A percentile compares a stretch with the other conserved stretches of the same genome.
Conservation (phyloP, 345 rosid genomes). For the Linum tenue region DNA sequence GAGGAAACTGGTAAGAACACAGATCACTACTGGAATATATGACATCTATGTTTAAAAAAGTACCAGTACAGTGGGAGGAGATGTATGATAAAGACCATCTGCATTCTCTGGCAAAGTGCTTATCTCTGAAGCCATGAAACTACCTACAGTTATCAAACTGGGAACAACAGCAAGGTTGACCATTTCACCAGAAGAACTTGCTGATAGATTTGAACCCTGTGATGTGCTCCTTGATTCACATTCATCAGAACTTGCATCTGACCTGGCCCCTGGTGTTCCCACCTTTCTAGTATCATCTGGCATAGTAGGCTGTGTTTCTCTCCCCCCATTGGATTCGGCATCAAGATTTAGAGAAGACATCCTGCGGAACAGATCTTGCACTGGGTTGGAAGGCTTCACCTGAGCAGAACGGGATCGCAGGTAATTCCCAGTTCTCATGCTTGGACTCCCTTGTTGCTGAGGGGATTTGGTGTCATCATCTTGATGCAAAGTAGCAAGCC, state of each 20-base stretch:
- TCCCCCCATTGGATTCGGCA: conserved; percentile 17
- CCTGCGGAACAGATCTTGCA: conserved; percentile 32
- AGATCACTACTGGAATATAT: neutral
- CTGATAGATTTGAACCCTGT: conserved; percentile 25
- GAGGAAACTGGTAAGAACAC: neutral
- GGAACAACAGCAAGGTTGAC: conserved; percentile 16
- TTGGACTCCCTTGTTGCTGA: conserved; percentile 30
- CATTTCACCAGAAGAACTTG: conserved; percentile 26
- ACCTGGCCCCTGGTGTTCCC: conserved; percentile 17
- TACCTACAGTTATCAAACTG: conserved; percentile 19
- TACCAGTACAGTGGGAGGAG: conserved; percentile 58
- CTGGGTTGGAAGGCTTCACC: conserved; percentile 35
- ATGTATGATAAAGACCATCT: conserved; percentile 26
- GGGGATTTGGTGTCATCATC: conserved; percentile 33
- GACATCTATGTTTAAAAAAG: neutral
- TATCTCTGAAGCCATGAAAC: conserved; percentile 21
- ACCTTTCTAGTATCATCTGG: conserved; percentile 16
- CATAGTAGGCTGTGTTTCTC: conserved; percentile 12
- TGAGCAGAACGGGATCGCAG: conserved; percentile 33
- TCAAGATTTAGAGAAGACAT: conserved; percentile 26
- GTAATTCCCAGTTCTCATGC: conserved; percentile 26
- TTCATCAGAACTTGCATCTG: conserved; percentile 36
- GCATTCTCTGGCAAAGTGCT: conserved; percentile 12
- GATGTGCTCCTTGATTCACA: conserved; percentile 31
- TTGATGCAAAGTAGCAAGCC: conserved; percentile 35